Evolutionary conservation across 345 rosid genomes (phyloP).

Genomic region (Jatropha curcas): DNA sequence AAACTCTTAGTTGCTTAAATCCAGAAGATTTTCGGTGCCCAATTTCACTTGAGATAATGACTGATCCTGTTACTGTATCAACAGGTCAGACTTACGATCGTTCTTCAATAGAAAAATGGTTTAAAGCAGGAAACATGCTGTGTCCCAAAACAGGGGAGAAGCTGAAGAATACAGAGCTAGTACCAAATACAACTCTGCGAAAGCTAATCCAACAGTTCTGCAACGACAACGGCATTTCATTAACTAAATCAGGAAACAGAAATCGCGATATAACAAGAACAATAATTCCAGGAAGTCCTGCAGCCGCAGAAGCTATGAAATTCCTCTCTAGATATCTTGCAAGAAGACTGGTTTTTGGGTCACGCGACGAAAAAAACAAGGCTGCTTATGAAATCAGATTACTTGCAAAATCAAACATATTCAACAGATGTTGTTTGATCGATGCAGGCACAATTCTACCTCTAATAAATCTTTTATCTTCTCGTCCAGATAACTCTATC

Average conservation of each 20-base stretch:
- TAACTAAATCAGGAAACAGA: slow-evolving; percentile 30
- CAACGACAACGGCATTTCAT: slow-evolving; percentile 45
- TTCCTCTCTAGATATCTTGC: slow-evolving; percentile 52
- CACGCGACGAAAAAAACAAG: slow-evolving; percentile 50
- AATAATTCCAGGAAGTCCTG: slow-evolving; percentile 49
- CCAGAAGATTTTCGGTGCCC: slow-evolving; percentile 85
- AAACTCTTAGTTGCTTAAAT: slow-evolving; percentile 51
- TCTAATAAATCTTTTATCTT: slow-evolving; percentile 46
- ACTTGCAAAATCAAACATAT: slow-evolving; percentile 60
- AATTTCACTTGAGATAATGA: slow-evolving; percentile 82
- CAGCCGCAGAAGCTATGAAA: slow-evolving; percentile 49
- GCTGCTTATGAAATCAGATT: slow-evolving; percentile 67
- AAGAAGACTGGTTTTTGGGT: slow-evolving; percentile 57
- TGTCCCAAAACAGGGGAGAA: slow-evolving; percentile 89
- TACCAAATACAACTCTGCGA: slow-evolving; percentile 56
- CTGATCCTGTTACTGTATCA: slow-evolving; percentile 73
- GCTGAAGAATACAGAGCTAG: slow-evolving; percentile 47
- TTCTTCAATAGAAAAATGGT: slow-evolving; percentile 75
- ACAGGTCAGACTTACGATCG: slow-evolving; percentile 93
- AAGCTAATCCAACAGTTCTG: slow-evolving; percentile 64
- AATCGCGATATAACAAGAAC: slow-evolving; percentile 48
- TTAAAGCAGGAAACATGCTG: slow-evolving; percentile 59
- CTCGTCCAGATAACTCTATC: slow-evolving; percentile 21
- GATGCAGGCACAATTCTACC: slow-evolving; percentile 60
- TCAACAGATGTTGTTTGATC: slow-evolving; percentile 56